A percentile compares a stretch with the other conserved stretches of the same genome.
Evolutionary conservation across 495 filamentous ascomycete species (phyloP).

Genomic region (Astrothelium subdiscretum): DNA sequence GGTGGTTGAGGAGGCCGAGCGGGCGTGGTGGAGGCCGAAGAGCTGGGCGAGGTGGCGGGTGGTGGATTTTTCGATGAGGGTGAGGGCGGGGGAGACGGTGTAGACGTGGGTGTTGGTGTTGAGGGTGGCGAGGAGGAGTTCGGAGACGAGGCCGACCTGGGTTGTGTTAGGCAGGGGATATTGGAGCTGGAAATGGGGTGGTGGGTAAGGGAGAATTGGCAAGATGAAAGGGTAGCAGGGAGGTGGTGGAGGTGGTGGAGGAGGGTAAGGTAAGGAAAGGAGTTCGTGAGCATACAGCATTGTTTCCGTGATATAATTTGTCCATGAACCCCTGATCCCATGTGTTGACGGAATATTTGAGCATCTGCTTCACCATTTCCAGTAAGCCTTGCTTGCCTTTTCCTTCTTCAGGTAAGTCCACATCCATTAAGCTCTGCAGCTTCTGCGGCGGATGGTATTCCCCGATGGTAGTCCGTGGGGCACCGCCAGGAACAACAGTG

Average conservation of each 20-base stretch:
- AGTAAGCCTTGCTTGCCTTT: conserved; percentile 62
- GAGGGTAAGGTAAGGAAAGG: neutral
- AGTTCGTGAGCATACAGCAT: conserved; percentile 44
- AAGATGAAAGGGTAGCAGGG: neutral
- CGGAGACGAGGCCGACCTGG: conserved; percentile 64
- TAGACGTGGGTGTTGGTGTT: conserved; percentile 92
- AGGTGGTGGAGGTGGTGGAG: neutral
- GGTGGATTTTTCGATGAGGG: conserved; percentile 72
- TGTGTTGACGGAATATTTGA: conserved; percentile 83
- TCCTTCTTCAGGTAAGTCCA: conserved; percentile 54
- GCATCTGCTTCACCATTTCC: conserved; percentile 48
- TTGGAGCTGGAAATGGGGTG: neutral
- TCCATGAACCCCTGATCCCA: conserved; percentile 95
- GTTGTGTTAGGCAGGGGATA: neutral
- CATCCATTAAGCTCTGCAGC: conserved; percentile 49
- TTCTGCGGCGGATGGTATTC: conserved; percentile 61
- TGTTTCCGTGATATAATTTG: conserved; percentile 79
- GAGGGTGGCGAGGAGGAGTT: conserved; percentile 67
- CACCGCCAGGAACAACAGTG: conserved; percentile 33
- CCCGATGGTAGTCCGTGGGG: conserved; percentile 49
- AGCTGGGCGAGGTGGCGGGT: conserved; percentile 55
- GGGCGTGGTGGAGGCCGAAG: conserved; percentile 50
- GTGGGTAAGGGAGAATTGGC: neutral
- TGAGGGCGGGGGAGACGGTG: conserved; percentile 79
- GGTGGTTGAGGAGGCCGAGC: neutral